phyloP scores from a whole-genome alignment of 1,284 basidiomycete genomes.

The Fomitopsis palustris region DNA sequence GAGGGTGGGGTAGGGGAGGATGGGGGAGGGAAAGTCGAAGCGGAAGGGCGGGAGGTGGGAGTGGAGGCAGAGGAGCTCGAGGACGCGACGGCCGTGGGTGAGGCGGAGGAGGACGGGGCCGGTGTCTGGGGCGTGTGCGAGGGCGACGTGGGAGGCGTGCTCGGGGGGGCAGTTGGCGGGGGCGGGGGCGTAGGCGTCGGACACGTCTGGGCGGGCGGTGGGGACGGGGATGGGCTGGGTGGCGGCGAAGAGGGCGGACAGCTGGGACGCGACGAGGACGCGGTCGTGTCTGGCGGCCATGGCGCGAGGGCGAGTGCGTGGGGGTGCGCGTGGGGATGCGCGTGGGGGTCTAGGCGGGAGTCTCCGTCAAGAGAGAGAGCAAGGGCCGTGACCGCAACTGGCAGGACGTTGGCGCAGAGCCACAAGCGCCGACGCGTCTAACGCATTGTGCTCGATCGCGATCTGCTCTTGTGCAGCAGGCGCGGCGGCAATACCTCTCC shows the following conservation, averaged over 20 bases:
- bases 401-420: not conserved
- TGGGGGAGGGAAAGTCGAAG: constrained; percentile 73
- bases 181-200: constrained; percentile 38
- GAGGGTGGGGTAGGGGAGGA: constrained; percentile 65
- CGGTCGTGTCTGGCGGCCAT: constrained; percentile 34
- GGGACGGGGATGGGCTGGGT: constrained; percentile 49
- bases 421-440: not conserved
- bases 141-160: constrained; percentile 57
- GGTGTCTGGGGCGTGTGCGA: constrained; percentile 54
- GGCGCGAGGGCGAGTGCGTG: not conserved
- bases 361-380: too few species aligned
- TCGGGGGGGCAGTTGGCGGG: constrained; percentile 60
- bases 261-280: constrained; percentile 56
- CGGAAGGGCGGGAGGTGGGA: constrained; percentile 62
- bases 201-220: constrained; percentile 52
- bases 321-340: constrained; percentile 4
- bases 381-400: too few species aligned
- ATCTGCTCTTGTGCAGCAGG: not conserved
- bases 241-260: constrained; percentile 59
- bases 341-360: not conserved
- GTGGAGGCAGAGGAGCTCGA: constrained; percentile 76
- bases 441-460: not conserved
- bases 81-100: constrained; percentile 68
- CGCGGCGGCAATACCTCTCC: not conserved
- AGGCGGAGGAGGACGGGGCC: constrained; percentile 74